Conservation (phyloP, 192 early-diverging fungal genomes). For the Irineochytrium annulatum region DNA sequence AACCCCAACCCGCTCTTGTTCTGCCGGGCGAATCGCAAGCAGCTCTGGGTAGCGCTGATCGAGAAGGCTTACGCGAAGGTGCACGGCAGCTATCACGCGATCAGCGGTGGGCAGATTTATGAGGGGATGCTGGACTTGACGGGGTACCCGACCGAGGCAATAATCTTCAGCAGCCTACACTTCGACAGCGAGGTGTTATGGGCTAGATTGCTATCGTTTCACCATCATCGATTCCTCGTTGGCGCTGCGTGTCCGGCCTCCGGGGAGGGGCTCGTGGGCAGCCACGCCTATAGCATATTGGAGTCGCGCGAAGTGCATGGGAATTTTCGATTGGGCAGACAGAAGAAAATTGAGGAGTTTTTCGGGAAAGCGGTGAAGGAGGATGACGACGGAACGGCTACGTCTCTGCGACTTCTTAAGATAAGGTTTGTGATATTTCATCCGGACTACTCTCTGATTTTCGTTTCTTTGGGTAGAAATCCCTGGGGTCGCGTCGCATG, state of each 20-base stretch:
- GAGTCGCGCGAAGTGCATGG: background rate
- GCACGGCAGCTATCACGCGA: slow-evolving; percentile 48
- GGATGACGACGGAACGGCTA: too few relatives aligned
- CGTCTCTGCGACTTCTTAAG: slow-evolving; percentile 19
- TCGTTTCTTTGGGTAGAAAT: slow-evolving; percentile 14
- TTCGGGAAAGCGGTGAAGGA: too few relatives aligned
- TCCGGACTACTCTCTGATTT: too few relatives aligned
- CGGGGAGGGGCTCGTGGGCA: slow-evolving; percentile 27
- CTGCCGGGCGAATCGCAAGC: slow-evolving; percentile 1
- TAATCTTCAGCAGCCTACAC: slow-evolving; percentile 7
- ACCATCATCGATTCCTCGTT: slow-evolving; percentile 14
- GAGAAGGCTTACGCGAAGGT: slow-evolving; percentile 62
- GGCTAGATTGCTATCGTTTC: slow-evolving; percentile 19
- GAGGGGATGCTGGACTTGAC: slow-evolving; percentile 27
- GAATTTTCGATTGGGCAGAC: background rate
- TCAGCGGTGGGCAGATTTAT: slow-evolving; percentile 32
- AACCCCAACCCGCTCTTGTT: background rate
- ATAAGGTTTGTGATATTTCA: too few relatives aligned
- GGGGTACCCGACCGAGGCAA: slow-evolving; percentile 19
- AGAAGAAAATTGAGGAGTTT: background rate
- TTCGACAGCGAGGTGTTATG: slow-evolving; percentile 20
- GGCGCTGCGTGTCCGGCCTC: slow-evolving; percentile 15
- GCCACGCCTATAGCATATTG: slow-evolving; percentile 23
- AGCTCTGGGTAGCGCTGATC: slow-evolving; percentile 49
- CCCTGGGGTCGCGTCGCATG: slow-evolving; percentile 28